These are phyloP conservation scores for Ogataea neopini DNA, from an alignment of 805 yeast species.

Conservation along the genomic window DNA sequence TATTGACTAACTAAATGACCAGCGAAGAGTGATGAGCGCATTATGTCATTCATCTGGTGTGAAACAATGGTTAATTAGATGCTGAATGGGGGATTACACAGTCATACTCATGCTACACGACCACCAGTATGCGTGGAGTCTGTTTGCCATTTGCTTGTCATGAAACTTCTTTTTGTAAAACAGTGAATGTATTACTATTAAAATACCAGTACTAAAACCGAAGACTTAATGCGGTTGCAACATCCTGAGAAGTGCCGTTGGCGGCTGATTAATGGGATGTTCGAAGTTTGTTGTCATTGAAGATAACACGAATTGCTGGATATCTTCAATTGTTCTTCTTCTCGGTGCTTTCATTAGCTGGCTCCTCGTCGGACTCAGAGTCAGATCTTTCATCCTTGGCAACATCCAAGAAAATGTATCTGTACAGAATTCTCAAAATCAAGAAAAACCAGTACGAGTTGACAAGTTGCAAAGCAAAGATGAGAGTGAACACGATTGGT, in stretches of 20 bases:
- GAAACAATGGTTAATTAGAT: no score
- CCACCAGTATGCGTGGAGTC: no score
- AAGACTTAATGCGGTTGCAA: background rate
- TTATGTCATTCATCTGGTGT: no score
- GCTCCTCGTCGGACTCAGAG: constrained; percentile 61
- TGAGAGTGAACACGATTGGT: constrained; percentile 78
- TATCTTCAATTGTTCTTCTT: constrained; percentile 20
- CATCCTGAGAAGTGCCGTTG: background rate
- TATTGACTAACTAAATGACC: no score
- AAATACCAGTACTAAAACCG: no score
- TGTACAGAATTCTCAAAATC: constrained; percentile 73
- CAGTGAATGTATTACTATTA: no score
- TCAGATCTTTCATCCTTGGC: constrained; percentile 86
- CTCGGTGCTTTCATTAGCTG: constrained; percentile 26
- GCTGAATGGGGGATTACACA: no score
- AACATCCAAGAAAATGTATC: constrained; percentile 60
- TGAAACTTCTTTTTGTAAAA: no score
- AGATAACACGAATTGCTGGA: background rate
- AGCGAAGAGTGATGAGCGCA: no score
- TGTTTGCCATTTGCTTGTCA: no score
- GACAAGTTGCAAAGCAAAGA: constrained; percentile 80
- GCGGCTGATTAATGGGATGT: background rate
- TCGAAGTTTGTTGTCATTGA: background rate
- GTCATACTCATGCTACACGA: no score
- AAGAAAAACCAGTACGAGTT: constrained; percentile 87